phyloP scores from a whole-genome alignment of 106 monocot species.

The Dendrobium huoshanense region DNA sequence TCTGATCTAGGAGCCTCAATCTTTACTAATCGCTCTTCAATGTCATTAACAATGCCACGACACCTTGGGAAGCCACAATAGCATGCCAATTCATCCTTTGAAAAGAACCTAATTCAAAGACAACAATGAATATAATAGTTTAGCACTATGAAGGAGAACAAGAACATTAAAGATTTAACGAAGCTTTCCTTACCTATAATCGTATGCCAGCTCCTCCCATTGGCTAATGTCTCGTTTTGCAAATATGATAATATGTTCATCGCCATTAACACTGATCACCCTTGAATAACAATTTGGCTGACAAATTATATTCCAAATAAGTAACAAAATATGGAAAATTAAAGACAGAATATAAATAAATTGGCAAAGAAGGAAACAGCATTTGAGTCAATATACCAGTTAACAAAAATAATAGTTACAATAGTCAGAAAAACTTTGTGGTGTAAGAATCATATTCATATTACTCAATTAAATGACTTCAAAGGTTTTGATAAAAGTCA shows the following conservation, averaged over 20 bases:
- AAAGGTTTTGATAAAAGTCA: background rate
- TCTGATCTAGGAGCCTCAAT: conserved; percentile 51
- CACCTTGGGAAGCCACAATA: conserved; percentile 89
- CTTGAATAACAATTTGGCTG: conserved; percentile 99
- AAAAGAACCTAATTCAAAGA: conserved; percentile 71
- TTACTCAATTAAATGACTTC: background rate
- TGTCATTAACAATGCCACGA: conserved; percentile 90
- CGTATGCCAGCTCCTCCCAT: conserved; percentile 96
- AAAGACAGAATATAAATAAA: background rate
- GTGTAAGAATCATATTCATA: background rate
- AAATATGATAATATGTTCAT: conserved; percentile 96
- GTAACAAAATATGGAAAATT: background rate
- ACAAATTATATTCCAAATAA: conserved; percentile 2
- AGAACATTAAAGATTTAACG: background rate
- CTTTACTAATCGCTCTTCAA: conserved; percentile 53
- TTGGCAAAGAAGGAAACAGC: background rate
- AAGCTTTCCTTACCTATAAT: conserved; percentile 51
- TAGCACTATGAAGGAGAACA: background rate
- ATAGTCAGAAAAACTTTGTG: background rate
- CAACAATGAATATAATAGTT: background rate
- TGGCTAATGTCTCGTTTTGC: conserved; percentile 88
- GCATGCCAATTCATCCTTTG: conserved; percentile 81
- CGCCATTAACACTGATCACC: conserved; percentile 68
- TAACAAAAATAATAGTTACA: background rate
- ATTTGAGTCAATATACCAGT: background rate